Percentiles rank a stretch among this genome's conserved stretches.
These are phyloP conservation scores for Ilex asprella DNA, from an alignment of 257 asterid genomes.

Conservation along the genomic window DNA sequence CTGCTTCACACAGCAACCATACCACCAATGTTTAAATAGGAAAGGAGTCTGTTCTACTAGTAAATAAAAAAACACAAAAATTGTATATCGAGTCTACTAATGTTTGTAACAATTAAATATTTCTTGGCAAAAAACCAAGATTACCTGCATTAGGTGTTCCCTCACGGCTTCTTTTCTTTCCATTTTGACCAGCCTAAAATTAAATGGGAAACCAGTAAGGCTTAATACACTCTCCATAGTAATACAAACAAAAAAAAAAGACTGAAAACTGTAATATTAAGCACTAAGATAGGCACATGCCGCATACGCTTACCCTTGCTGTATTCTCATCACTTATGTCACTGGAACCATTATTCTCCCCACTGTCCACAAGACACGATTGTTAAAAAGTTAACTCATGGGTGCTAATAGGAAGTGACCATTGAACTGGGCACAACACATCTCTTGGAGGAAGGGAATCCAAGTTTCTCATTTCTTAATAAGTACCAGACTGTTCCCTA, in stretches of 20 bases:
- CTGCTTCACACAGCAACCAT: too few relatives aligned
- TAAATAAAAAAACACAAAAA: too few relatives aligned
- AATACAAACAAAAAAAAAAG: conserved; percentile 6
- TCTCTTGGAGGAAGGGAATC: neutral
- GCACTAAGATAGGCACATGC: neutral
- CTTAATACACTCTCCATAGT: neutral
- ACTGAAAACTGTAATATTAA: neutral
- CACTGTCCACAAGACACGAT: conserved; percentile 36
- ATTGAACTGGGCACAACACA: too few relatives aligned
- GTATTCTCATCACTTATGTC: conserved; percentile 76
- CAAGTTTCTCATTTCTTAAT: neutral
- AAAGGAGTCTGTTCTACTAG: too few relatives aligned
- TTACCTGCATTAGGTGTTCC: conserved; percentile 60
- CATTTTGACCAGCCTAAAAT: conserved; percentile 42
- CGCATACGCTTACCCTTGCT: conserved; percentile 37
- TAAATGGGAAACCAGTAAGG: conserved; percentile 10
- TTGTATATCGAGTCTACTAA: too few relatives aligned
- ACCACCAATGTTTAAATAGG: too few relatives aligned
- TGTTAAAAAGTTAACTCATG: conserved; percentile 13
- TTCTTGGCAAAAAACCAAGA: conserved; percentile 8
- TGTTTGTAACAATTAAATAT: neutral
- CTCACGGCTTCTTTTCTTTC: conserved; percentile 64
- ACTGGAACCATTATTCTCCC: conserved; percentile 71
- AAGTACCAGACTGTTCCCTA: neutral
- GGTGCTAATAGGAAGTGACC: too few relatives aligned